A percentile compares a stretch with the other conserved stretches of the same genome.
These are phyloP conservation scores for Rhynchospora breviuscula DNA, from an alignment of 176 grass and related monocot species.

Conservation along the genomic window DNA sequence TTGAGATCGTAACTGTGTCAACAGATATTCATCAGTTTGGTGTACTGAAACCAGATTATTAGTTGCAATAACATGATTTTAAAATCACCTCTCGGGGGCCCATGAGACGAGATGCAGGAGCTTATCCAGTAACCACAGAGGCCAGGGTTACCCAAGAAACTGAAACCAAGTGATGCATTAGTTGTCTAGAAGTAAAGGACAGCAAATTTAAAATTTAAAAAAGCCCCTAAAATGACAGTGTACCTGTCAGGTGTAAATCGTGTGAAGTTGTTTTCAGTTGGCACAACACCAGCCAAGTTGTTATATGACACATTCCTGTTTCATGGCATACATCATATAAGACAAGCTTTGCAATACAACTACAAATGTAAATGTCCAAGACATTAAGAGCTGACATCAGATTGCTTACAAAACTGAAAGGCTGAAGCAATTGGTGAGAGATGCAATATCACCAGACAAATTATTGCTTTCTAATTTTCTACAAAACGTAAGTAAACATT, in stretches of 20 bases:
- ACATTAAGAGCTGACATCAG: constrained; percentile 9
- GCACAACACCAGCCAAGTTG: constrained; percentile 71
- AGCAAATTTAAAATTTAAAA: background rate
- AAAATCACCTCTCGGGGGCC: constrained; percentile 40
- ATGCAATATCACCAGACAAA: constrained; percentile 71
- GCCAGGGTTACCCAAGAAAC: constrained; percentile 76
- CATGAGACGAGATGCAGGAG: constrained; percentile 50
- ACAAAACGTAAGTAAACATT: constrained; percentile 4
- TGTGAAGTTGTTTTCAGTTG: constrained; percentile 78
- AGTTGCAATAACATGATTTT: constrained; percentile 14
- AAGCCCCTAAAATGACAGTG: background rate
- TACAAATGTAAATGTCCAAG: background rate
- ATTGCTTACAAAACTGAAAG: constrained; percentile 65
- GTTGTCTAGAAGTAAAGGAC: background rate
- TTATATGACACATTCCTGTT: constrained; percentile 94
- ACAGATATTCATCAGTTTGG: background rate
- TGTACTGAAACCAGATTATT: background rate
- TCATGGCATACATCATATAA: background rate
- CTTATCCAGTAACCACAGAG: constrained; percentile 80
- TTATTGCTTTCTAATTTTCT: constrained; percentile 91
- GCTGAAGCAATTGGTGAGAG: constrained; percentile 79
- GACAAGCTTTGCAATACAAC: constrained; percentile 17
- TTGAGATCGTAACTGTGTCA: constrained; percentile 49
- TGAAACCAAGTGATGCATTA: constrained; percentile 21
- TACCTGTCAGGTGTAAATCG: constrained; percentile 86